Evolutionary conservation across 106 monocot species (phyloP).

Genomic region (Dioscorea zingiberensis): DNA sequence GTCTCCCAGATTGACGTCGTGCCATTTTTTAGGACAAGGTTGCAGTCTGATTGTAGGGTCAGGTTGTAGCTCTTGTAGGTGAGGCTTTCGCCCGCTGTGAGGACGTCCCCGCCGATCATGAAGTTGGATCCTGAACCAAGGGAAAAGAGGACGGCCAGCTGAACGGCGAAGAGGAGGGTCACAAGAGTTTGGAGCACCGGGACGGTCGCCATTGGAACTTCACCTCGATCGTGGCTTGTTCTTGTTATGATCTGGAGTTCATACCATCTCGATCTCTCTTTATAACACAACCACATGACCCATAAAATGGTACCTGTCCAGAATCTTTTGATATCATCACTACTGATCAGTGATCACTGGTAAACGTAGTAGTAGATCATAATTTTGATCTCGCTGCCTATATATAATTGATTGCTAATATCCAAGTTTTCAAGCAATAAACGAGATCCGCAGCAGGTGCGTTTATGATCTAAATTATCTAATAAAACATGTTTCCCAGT

Average conservation of each 20-base stretch:
- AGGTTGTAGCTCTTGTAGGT: background rate
- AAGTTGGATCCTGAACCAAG: background rate
- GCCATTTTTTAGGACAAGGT: conserved; percentile 1
- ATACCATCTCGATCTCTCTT: background rate
- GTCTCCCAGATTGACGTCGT: background rate
- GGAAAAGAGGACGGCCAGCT: background rate
- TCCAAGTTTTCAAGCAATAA: too few relatives aligned
- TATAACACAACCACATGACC: too few relatives aligned
- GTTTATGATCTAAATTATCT: too few relatives aligned
- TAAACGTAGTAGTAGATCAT: too few relatives aligned
- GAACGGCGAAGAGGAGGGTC: background rate
- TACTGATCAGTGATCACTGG: too few relatives aligned
- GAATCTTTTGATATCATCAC: too few relatives aligned
- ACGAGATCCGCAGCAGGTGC: too few relatives aligned
- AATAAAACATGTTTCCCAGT: too few relatives aligned
- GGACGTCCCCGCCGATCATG: background rate
- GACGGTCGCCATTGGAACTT: background rate
- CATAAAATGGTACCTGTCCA: too few relatives aligned
- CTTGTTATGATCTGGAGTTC: too few relatives aligned
- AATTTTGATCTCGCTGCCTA: too few relatives aligned
- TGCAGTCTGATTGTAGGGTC: conserved; percentile 12
- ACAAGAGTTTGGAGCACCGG: background rate
- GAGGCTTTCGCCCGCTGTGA: background rate
- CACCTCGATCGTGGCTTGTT: background rate
- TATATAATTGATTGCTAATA: too few relatives aligned